Percentiles rank a stretch among this genome's conserved stretches.
These are phyloP conservation scores for Plenodomus lindquistii DNA, from an alignment of 2,329 filamentous ascomycete genomes.

Conservation along the genomic window DNA sequence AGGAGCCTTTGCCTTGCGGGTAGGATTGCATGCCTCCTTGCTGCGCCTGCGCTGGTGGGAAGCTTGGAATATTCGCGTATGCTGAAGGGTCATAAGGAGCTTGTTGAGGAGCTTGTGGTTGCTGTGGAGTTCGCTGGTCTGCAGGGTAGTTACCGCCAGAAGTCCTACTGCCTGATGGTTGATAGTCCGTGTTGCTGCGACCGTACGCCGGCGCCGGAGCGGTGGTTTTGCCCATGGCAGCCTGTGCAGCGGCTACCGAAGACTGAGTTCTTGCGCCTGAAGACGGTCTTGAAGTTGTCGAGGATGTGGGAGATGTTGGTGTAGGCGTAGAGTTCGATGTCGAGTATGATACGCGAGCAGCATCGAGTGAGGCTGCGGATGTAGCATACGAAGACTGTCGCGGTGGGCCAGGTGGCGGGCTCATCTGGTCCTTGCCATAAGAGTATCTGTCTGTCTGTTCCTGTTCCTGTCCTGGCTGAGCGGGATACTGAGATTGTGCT, in stretches of 20 bases:
- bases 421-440: slow-evolving; percentile 52
- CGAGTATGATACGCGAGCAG: slow-evolving; percentile 53
- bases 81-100: slow-evolving; percentile 77
- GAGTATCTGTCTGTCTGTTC: slow-evolving; percentile 50
- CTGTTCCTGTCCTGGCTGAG: slow-evolving; percentile 47
- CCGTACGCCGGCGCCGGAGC: slow-evolving; percentile 50
- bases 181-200: slow-evolving; percentile 51
- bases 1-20: slow-evolving; percentile 42
- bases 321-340: slow-evolving; percentile 40
- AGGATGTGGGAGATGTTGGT: slow-evolving; percentile 53
- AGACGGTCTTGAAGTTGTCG: slow-evolving; percentile 45
- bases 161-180: slow-evolving; percentile 32
- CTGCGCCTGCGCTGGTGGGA: slow-evolving; percentile 40
- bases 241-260: slow-evolving; percentile 51
- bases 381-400: slow-evolving; percentile 48
- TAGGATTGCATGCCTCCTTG: slow-evolving; percentile 31
- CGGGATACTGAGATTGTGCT: slow-evolving; percentile 36
- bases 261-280: slow-evolving; percentile 55
- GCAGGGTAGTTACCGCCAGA: slow-evolving; percentile 43
- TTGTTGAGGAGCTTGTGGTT: slow-evolving; percentile 51
- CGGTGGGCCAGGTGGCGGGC: slow-evolving; percentile 42
- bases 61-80: slow-evolving; percentile 61
- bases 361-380: slow-evolving; percentile 49
- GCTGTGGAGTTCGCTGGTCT: slow-evolving; percentile 46
- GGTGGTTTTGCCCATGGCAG: slow-evolving; percentile 47